Evolutionary conservation across 495 filamentous ascomycete genomes (phyloP), one percentile per base, ranked within the genome.

Genomic region (Penicillium diatomitis): DNA sequence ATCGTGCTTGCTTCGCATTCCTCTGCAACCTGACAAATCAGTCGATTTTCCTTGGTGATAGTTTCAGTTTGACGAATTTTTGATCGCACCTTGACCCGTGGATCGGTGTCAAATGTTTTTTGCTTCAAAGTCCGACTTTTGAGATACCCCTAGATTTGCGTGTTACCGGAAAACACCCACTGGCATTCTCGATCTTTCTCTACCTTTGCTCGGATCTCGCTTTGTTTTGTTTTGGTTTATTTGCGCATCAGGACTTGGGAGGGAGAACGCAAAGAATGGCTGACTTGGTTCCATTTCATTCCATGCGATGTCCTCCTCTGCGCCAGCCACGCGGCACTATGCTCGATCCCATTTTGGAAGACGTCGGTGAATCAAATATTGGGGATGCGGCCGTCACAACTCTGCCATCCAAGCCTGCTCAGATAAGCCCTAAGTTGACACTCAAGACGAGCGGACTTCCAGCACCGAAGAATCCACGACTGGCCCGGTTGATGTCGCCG

Each of bases 271-370:
- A 60, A 62, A 69, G 69, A 53, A 79, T 88, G 86, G 77, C 75
- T 61, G 60, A 78, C 76, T 64, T 74, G 62, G 58, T 78, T 58
- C 73, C 85, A 55, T 76, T 79, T 50, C 67, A 78, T 61, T 78
- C 71, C 53, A 76, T 57, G 31, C 65, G 67, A 67, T 70, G 52
- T 55, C 79, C 84, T 52, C 80, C 79, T 50, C 75, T 78, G 60
- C 80, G 72, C 86, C 88, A 78, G 86, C 86, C 65, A 75, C 80
- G 75, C 69, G 78, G 75, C 62, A 73, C 76, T 64, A 64, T 69
- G 53, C 84, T 90, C 86, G 88, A 90, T 87, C 85, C 86, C 52
- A 88, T 90, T 82, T 83, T 86, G 60, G 87, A 90, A 70, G 84
- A 90, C 61, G 76, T 48, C 6, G 58, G 65, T 35, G 67, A 71